A percentile compares a stretch with the other conserved stretches of the same genome.
Evolutionary conservation across 2,329 filamentous ascomycete genomes (phyloP).

Genomic region (Alternaria ethzedia): DNA sequence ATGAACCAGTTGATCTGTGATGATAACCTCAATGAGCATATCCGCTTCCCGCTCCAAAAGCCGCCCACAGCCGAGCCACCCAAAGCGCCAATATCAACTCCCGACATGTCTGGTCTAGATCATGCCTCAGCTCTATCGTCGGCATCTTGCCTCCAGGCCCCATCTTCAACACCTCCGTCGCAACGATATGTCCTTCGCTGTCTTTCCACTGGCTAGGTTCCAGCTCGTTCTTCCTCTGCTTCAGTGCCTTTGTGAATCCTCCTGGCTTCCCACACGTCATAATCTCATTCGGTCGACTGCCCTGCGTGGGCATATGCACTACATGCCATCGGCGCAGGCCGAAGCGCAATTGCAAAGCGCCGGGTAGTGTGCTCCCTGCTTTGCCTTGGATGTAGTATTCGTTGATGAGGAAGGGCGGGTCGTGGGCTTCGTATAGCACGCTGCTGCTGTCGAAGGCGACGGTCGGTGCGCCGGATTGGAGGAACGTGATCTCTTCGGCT

Average conservation of each 20-base stretch:
- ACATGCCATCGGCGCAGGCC: constrained; percentile 27
- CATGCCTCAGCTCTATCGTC: constrained; percentile 26
- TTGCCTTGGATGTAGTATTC: constrained; percentile 31
- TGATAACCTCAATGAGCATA: background rate
- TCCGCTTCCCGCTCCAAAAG: constrained; percentile 22
- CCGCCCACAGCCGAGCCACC: constrained; percentile 34
- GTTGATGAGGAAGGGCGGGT: constrained; percentile 29
- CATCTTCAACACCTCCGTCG: constrained; percentile 27
- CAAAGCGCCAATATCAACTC: constrained; percentile 33
- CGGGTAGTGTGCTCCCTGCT: constrained; percentile 17
- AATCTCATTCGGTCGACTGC: constrained; percentile 18
- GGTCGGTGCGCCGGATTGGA: constrained; percentile 20
- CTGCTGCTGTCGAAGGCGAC: constrained; percentile 24
- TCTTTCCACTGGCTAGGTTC: constrained; percentile 32
- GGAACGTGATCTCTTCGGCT: constrained; percentile 24
- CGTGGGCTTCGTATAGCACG: constrained; percentile 33
- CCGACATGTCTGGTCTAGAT: constrained; percentile 30
- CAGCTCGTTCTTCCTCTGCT: constrained; percentile 22
- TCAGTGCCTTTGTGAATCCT: constrained; percentile 12
- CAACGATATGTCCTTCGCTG: constrained; percentile 23
- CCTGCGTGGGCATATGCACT: constrained; percentile 18
- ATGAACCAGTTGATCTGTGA: background rate
- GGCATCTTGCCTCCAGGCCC: constrained; percentile 24
- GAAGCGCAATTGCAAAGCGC: constrained; percentile 26
- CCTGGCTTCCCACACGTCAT: constrained; percentile 31